Conservation (phyloP, 2,329 filamentous ascomycete species). For the Myriangium duriaei region DNA sequence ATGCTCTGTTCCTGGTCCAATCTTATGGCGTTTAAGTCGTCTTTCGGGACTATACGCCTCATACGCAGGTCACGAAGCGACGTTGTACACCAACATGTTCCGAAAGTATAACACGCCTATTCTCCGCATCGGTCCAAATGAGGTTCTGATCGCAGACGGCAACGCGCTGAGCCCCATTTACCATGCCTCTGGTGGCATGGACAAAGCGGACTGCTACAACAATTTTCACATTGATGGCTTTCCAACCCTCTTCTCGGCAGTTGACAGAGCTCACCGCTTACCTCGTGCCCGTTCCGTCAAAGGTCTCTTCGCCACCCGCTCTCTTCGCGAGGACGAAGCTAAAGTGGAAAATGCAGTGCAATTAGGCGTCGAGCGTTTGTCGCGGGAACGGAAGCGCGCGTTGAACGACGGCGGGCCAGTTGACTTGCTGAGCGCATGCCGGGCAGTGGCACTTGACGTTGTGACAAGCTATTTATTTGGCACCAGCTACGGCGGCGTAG, state of each 20-base stretch:
- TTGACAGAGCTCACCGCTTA: constrained; percentile 29
- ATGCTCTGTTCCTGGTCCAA: constrained; percentile 18
- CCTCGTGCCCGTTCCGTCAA: constrained; percentile 38
- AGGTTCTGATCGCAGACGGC: constrained; percentile 30
- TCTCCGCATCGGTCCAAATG: constrained; percentile 14
- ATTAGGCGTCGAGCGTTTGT: constrained; percentile 30
- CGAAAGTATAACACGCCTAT: background rate
- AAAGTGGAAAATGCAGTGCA: constrained; percentile 31
- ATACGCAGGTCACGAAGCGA: constrained; percentile 2
- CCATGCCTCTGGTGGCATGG: constrained; percentile 39
- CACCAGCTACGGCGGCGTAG: constrained; percentile 37
- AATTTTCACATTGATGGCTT: constrained; percentile 48
- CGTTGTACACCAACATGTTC: constrained; percentile 7
- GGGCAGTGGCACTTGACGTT: constrained; percentile 41
- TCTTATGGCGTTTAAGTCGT: constrained; percentile 16
- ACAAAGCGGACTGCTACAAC: constrained; percentile 38
- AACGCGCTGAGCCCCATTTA: constrained; percentile 40
- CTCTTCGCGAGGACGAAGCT: constrained; percentile 28
- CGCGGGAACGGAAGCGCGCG: constrained; percentile 20
- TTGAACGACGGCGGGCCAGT: constrained; percentile 21
- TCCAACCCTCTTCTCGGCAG: constrained; percentile 40
- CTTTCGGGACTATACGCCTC: constrained; percentile 10
- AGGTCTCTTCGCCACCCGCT: constrained; percentile 37
- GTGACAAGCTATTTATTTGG: constrained; percentile 43
- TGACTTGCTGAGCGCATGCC: constrained; percentile 38